Conservation (phyloP, 805 yeast genomes). For the Candida insectalens region DNA sequence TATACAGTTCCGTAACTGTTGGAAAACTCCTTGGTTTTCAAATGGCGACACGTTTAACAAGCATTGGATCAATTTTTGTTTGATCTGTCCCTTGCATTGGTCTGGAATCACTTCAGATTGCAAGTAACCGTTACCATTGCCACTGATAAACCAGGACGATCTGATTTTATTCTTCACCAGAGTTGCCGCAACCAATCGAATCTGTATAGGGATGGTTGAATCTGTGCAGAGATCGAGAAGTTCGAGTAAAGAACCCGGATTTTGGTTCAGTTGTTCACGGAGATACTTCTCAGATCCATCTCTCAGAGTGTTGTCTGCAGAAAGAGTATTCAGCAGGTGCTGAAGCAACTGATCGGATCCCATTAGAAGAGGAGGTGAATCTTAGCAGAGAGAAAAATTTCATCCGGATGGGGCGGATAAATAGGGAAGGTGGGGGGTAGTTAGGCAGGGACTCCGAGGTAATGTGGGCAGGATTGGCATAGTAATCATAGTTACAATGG, state of each 20-base stretch:
- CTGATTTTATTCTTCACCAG: conserved; percentile 70
- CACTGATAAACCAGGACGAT: conserved; percentile 46
- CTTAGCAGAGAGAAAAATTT: background rate
- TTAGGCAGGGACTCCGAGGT: no score
- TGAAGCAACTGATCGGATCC: conserved; percentile 30
- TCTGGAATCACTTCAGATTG: conserved; percentile 19
- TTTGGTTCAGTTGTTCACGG: conserved; percentile 34
- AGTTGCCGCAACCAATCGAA: conserved; percentile 69
- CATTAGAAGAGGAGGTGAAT: background rate
- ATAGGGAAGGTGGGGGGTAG: background rate
- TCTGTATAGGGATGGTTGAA: conserved; percentile 30
- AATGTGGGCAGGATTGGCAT: no score
- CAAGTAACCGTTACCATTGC: conserved; percentile 14
- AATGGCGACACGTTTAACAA: conserved; percentile 35
- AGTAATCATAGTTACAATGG: no score
- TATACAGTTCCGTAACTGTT: conserved; percentile 50
- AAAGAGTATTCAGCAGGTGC: conserved; percentile 39
- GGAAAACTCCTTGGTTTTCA: conserved; percentile 29
- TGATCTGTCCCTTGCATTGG: conserved; percentile 58
- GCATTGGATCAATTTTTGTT: conserved; percentile 52
- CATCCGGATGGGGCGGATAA: background rate
- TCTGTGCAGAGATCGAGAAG: conserved; percentile 34
- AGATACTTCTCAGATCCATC: conserved; percentile 34
- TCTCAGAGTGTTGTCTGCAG: conserved; percentile 32
- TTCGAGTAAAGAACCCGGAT: conserved; percentile 25